Evolutionary conservation across 176 grass and related monocot species (phyloP).

Genomic region (Aechmea fasciata): DNA sequence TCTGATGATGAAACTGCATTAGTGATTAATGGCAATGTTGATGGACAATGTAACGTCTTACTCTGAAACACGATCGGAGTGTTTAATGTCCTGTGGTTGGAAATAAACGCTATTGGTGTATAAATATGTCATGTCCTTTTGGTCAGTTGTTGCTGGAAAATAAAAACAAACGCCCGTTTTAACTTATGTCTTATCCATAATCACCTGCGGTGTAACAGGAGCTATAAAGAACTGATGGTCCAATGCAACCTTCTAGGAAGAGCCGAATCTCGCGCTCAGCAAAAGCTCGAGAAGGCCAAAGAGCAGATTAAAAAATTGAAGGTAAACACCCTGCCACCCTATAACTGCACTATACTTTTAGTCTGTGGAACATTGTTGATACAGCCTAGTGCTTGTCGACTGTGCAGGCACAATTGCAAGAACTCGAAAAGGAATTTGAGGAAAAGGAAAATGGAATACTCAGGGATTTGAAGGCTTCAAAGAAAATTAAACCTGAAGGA

Average conservation of each 20-base stretch:
- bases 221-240: slow-evolving; percentile 82
- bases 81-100: not conserved
- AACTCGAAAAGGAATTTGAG: slow-evolving; percentile 62
- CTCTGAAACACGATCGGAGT: not conserved
- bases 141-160: not conserved
- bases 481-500: slow-evolving; percentile 55
- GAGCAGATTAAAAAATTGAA: slow-evolving; percentile 69
- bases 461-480: slow-evolving; percentile 62
- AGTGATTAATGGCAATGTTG: no score
- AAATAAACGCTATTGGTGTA: not conserved
- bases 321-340: slow-evolving; percentile 15
- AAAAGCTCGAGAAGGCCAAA: slow-evolving; percentile 68
- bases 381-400: slow-evolving; percentile 3
- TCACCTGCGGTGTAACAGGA: slow-evolving; percentile 38
- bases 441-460: slow-evolving; percentile 70
- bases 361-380: not conserved
- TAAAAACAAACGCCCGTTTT: not conserved
- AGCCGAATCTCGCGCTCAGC: slow-evolving; percentile 49
- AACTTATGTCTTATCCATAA: not conserved
- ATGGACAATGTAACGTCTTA: no score
- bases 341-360: not conserved
- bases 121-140: not conserved
- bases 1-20: no score
- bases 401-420: slow-evolving; percentile 44
- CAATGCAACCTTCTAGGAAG: slow-evolving; percentile 85